Conservation (phyloP, 192 early-diverging fungal species). For the Entomortierella chlamydospora region DNA sequence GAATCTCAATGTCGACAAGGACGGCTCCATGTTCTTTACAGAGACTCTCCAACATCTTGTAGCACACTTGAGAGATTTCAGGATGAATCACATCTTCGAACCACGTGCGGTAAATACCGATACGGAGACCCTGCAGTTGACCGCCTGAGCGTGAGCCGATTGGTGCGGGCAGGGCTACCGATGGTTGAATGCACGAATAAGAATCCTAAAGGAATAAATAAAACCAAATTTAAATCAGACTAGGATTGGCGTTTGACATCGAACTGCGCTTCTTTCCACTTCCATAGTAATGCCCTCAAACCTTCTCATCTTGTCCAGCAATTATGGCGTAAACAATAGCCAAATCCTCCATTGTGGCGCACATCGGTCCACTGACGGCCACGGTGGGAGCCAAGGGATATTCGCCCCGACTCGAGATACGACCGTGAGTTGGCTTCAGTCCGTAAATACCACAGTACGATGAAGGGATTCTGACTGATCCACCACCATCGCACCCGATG, state of each 20-base stretch:
- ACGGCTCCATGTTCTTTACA: conserved; percentile 65
- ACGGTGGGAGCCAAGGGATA: conserved; percentile 66
- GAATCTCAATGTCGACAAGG: conserved; percentile 71
- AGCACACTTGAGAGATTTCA: conserved; percentile 35
- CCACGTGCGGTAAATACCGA: conserved; percentile 69
- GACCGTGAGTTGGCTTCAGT: conserved; percentile 77
- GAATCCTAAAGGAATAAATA: conserved; percentile 50
- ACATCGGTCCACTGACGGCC: conserved; percentile 75
- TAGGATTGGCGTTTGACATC: neutral
- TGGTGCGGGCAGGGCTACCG: conserved; percentile 51
- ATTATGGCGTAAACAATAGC: conserved; percentile 73
- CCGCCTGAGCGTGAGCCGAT: neutral
- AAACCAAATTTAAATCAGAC: neutral
- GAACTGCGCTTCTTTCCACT: neutral
- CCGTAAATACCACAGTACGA: conserved; percentile 81
- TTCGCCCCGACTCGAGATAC: conserved; percentile 67
- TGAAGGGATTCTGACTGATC: conserved; percentile 75
- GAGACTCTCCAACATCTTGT: conserved; percentile 46
- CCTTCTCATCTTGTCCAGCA: conserved; percentile 65
- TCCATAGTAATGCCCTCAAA: conserved; percentile 24
- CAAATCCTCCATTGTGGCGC: conserved; percentile 74
- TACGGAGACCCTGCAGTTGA: conserved; percentile 62
- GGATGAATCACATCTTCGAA: conserved; percentile 56
- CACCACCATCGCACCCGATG: conserved; percentile 80
- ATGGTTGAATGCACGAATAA: conserved; percentile 62